Evolutionary conservation across 148 eudicot species (phyloP).

Genomic region (Cornus suecica): DNA sequence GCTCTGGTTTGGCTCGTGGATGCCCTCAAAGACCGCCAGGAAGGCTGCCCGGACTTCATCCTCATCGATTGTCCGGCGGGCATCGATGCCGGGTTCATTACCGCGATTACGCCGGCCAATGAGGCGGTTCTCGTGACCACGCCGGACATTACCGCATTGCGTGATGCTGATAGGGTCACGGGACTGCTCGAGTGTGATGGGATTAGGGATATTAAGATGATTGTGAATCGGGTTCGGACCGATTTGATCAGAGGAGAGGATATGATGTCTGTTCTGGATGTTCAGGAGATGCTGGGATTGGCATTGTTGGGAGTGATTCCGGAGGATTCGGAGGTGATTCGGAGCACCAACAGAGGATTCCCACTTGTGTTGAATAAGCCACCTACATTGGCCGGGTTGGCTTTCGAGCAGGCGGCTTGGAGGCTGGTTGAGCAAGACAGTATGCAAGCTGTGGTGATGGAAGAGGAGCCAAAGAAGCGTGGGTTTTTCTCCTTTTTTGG

Average conservation of each 20-base stretch:
- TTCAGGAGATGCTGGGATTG: conserved; percentile 95
- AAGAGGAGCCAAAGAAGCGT: conserved; percentile 92
- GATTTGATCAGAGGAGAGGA: conserved; percentile 96
- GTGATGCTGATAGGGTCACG: conserved; percentile 93
- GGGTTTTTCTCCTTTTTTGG: conserved; percentile 95
- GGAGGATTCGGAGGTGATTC: conserved; percentile 91
- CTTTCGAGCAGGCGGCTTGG: conserved; percentile 99
- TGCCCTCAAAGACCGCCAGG: conserved; percentile 67
- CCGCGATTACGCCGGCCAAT: conserved; percentile 92
- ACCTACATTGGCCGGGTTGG: conserved; percentile 90
- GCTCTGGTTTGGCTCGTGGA: conserved; percentile 90
- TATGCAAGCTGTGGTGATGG: conserved; percentile 97
- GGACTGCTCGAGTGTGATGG: conserved; percentile 96
- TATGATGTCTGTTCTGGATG: conserved; percentile 98
- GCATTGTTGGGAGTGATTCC: conserved; percentile 89
- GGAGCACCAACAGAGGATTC: conserved; percentile 91
- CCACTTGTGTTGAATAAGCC: conserved; percentile 92
- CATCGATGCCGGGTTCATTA: conserved; percentile 94
- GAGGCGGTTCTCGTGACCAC: conserved; percentile 93
- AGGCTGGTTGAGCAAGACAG: conserved; percentile 92
- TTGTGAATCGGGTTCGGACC: conserved; percentile 85
- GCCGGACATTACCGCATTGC: conserved; percentile 79
- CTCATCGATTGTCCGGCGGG: conserved; percentile 95
- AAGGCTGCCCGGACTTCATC: conserved; percentile 76
- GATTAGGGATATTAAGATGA: conserved; percentile 93